Conservation (phyloP, 2,329 filamentous ascomycete species). For the Talaromyces rugulosus region DNA sequence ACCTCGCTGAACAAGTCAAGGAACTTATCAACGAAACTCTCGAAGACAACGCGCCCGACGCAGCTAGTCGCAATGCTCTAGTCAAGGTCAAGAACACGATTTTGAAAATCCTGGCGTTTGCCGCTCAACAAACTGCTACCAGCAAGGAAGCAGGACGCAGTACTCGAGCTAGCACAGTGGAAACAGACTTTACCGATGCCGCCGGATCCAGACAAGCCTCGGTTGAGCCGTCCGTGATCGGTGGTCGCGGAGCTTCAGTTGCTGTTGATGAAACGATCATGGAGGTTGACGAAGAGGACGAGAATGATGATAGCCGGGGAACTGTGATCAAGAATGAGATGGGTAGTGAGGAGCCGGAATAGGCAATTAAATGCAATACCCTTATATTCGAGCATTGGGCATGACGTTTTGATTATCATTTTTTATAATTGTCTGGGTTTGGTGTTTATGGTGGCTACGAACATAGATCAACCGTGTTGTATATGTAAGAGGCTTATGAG, state of each 20-base stretch:
- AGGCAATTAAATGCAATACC: not conserved
- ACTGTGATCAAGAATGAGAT: conserved; percentile 15
- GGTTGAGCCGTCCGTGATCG: not conserved
- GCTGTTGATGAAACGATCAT: conserved; percentile 13
- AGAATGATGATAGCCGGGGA: conserved; percentile 11
- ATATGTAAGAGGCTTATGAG: not conserved
- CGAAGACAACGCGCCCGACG: conserved; percentile 41
- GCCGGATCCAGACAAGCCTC: conserved; percentile 11
- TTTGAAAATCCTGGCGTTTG: conserved; percentile 42
- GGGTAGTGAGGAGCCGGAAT: conserved; percentile 10
- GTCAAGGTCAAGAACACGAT: conserved; percentile 44
- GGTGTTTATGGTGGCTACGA: not conserved
- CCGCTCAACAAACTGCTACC: conserved; percentile 35
- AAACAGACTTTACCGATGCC: conserved; percentile 3
- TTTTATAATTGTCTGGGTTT: not conserved
- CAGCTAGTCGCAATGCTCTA: conserved; percentile 41
- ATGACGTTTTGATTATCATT: not conserved
- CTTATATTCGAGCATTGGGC: not conserved
- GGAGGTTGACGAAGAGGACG: conserved; percentile 13
- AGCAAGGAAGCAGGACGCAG: conserved; percentile 24
- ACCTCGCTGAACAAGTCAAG: conserved; percentile 50
- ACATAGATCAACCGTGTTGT: not conserved
- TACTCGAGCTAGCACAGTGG: conserved; percentile 18
- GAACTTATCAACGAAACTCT: conserved; percentile 57
- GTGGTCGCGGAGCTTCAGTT: conserved; percentile 6